Conservation (phyloP, 2,329 filamentous ascomycete genomes). For the Colletotrichum tropicale region DNA sequence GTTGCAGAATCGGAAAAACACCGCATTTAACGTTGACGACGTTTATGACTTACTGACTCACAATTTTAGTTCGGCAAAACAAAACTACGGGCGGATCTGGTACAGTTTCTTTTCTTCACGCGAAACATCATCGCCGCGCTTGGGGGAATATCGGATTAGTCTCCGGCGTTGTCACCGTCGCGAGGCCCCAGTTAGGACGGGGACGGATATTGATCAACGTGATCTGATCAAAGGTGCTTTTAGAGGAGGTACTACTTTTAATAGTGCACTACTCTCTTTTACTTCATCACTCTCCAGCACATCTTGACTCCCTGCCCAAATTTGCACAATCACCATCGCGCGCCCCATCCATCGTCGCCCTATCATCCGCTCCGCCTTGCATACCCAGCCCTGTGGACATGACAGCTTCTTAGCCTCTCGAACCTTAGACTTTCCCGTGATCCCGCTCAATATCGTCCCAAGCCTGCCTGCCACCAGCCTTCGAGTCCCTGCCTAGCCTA, state of each 20-base stretch:
- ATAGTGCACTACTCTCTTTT: slow-evolving; percentile 23
- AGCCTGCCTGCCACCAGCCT: background rate
- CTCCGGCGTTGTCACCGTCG: slow-evolving; percentile 1
- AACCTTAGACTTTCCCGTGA: background rate
- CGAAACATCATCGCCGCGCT: slow-evolving; percentile 14
- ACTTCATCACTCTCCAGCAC: slow-evolving; percentile 17
- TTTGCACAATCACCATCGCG: slow-evolving; percentile 9
- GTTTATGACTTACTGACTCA: slow-evolving; percentile 22
- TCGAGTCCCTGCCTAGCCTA: background rate
- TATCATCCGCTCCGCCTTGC: background rate
- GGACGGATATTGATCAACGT: slow-evolving; percentile 13
- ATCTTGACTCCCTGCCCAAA: slow-evolving; percentile 16
- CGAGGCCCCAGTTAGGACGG: slow-evolving; percentile 9
- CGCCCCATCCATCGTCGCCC: slow-evolving; percentile 2
- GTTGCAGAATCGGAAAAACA: slow-evolving; percentile 49
- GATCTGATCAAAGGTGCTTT: slow-evolving; percentile 19
- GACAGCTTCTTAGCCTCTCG: background rate
- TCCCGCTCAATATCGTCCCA: background rate
- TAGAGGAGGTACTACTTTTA: slow-evolving; percentile 23
- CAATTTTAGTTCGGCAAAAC: slow-evolving; percentile 22
- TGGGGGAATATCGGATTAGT: slow-evolving; percentile 13
- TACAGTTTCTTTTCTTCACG: slow-evolving; percentile 19
- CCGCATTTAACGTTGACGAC: slow-evolving; percentile 37
- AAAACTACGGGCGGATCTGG: slow-evolving; percentile 19
- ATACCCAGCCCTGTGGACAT: slow-evolving; percentile 12